Base-by-base conservation (phyloP, 2,329 filamentous ascomycete genomes). In the Alternaria sp. region DNA sequence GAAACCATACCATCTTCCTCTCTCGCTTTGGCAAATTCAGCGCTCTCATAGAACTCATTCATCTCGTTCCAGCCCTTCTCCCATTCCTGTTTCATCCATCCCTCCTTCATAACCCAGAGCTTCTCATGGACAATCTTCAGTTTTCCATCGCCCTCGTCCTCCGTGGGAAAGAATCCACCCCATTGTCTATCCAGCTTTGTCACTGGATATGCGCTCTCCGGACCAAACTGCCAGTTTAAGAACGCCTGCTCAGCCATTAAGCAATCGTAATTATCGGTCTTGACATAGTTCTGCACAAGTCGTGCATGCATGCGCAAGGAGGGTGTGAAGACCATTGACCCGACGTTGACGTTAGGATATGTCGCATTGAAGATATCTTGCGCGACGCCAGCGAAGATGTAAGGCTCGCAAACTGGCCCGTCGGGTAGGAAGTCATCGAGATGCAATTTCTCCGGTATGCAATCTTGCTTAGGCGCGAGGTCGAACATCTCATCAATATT, bases 111-210 rank as follows among this genome's bases (percentile, higher is more conserved):
- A 0, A 50, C 57, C 75, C 75, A 78, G 3, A 78, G 58, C 65
- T 78, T 78, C 64, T 76, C 75, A 62, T 78, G 76, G 32, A 78
- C 70, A 8, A 78, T 69, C 53, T 75, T 77, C 53, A 76, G 61
- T 36, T 63, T 62, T 12, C 64, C 68, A 22, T 68, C 68, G 7
- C 70, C 69, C 3, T 73, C 60, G 7, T 72, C 71, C 2, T 63
- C 50, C 3, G 65, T 41, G 0, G 57, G 70, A 18, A 74, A 76
- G 40, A 71, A 72, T 0, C 69, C 74, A 7, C 74, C 74, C 65
- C 71, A 78, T 51, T 69, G 53, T 27, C 74, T 64, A 4, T 71
- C 66, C 27, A 78, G 49, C 34, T 48, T 46, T 1, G 64, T 68
- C 3, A 66, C 62, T 3, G 76, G 75, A 53, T 73, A 78, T 5